Percentiles rank a stretch among this genome's conserved stretches.
Evolutionary conservation across 345 rosid genomes (phyloP).

Genomic region (Euphorbia lathyris): DNA sequence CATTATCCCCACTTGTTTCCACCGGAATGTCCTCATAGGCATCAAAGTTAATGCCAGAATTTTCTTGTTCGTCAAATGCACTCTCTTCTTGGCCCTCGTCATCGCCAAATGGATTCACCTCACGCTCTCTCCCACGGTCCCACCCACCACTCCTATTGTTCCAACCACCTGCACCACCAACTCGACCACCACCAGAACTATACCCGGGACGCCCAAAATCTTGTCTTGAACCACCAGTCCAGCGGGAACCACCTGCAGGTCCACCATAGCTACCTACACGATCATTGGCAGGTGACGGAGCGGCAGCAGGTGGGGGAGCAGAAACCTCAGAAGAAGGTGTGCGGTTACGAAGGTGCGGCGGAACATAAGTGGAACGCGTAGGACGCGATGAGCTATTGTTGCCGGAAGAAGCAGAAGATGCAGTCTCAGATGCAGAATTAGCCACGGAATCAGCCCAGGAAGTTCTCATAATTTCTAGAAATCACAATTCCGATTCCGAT

Average conservation of each 20-base stretch:
- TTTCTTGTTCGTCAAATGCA: slow-evolving; percentile 56
- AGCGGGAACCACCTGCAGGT: slow-evolving; percentile 17
- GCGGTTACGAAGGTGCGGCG: slow-evolving; percentile 23
- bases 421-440: slow-evolving; percentile 22
- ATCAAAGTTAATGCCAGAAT: slow-evolving; percentile 79
- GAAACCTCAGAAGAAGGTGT: slow-evolving; percentile 5
- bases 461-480: slow-evolving; percentile 23
- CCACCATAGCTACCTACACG: slow-evolving; percentile 18
- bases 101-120: slow-evolving; percentile 87
- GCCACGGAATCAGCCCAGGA: slow-evolving; percentile 29
- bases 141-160: slow-evolving; percentile 54
- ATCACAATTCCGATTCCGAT: background rate
- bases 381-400: slow-evolving; percentile 10
- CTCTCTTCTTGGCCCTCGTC: slow-evolving; percentile 50
- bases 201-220: slow-evolving; percentile 17
- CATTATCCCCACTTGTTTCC: slow-evolving; percentile 93
- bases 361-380: slow-evolving; percentile 23
- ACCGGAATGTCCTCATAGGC: slow-evolving; percentile 98
- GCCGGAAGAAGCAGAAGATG: slow-evolving; percentile 8
- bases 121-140: slow-evolving; percentile 75
- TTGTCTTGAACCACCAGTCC: slow-evolving; percentile 17
- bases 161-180: slow-evolving; percentile 45
- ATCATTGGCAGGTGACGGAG: slow-evolving; percentile 12
- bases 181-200: slow-evolving; percentile 32
- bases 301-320: slow-evolving; percentile 10